These are phyloP conservation scores for Colletotrichum sublineola DNA, from an alignment of 2,329 filamentous ascomycete genomes.

Conservation along the genomic window DNA sequence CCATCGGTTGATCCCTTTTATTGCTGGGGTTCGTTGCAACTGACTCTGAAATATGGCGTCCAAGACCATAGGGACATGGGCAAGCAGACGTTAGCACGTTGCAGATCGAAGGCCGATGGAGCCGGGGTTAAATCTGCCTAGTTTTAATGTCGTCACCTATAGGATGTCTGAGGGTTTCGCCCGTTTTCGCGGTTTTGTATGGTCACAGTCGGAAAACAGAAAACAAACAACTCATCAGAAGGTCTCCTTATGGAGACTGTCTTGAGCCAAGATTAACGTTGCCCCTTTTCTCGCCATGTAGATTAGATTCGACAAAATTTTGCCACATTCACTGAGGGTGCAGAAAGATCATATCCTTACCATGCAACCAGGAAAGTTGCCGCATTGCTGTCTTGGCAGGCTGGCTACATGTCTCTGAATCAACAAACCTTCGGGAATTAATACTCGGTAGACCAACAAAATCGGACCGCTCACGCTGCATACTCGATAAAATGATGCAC, in stretches of 20 bases:
- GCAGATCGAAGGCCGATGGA: constrained; percentile 3
- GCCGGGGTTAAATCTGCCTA: neutral
- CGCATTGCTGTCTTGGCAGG: neutral
- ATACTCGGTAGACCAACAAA: neutral
- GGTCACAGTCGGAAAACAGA: neutral
- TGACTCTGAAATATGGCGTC: neutral
- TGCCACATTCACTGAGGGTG: neutral
- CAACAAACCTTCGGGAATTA: neutral
- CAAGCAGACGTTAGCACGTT: neutral
- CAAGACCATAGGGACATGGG: neutral
- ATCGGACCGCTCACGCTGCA: neutral
- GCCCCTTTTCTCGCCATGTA: neutral
- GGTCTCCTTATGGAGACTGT: no score
- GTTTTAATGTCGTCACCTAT: neutral
- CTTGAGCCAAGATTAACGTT: neutral
- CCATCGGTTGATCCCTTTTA: constrained; percentile 14
- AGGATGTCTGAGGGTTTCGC: neutral
- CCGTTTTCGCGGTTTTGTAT: neutral
- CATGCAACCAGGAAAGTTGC: neutral
- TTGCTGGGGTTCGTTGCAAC: neutral
- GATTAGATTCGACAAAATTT: neutral
- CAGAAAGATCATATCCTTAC: neutral
- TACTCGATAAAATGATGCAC: neutral
- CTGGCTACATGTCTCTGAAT: neutral
- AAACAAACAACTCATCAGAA: neutral